Percentiles rank a stretch among this genome's conserved stretches.
Evolutionary conservation across 192 early-diverging fungal species (phyloP).

Genomic region (Linnemannia zychae): DNA sequence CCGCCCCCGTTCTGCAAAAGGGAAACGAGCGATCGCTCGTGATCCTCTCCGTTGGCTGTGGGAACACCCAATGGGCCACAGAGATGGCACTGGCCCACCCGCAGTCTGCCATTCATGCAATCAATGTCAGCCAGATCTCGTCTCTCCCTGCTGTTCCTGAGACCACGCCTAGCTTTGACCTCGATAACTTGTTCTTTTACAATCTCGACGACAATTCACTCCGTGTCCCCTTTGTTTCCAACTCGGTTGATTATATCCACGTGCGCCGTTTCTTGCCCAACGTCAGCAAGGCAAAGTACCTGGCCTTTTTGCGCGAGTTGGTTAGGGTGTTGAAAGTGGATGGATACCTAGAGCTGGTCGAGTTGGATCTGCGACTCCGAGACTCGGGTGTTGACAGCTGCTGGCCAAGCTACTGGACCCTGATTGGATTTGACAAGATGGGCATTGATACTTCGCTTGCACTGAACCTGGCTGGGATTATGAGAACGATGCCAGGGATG

Average conservation of each 20-base stretch:
- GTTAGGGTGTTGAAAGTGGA: conserved; percentile 46
- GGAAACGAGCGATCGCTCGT: conserved; percentile 43
- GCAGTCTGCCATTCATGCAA: conserved; percentile 52
- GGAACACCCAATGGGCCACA: conserved; percentile 52
- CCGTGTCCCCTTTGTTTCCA: conserved; percentile 45
- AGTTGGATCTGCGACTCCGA: conserved; percentile 39
- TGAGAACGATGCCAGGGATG: conserved; percentile 48
- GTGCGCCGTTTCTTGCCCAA: conserved; percentile 52
- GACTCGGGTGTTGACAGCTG: conserved; percentile 49
- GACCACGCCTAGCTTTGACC: conserved; percentile 43
- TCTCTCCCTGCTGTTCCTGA: conserved; percentile 41
- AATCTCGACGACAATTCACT: conserved; percentile 55
- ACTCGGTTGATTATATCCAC: conserved; percentile 54
- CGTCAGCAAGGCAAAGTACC: conserved; percentile 54
- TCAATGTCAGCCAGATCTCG: conserved; percentile 51
- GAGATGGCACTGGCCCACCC: conserved; percentile 54
- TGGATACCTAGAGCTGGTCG: conserved; percentile 52
- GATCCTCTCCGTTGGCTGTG: conserved; percentile 51
- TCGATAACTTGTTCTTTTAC: conserved; percentile 55
- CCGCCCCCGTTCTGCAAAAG: neutral
- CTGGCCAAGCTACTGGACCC: conserved; percentile 56
- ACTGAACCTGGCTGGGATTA: conserved; percentile 48
- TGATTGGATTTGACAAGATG: conserved; percentile 53
- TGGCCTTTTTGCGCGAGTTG: conserved; percentile 41
- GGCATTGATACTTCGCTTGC: conserved; percentile 52